Percentiles rank a stretch among this genome's conserved stretches.
These are phyloP conservation scores for Wolfiporia cocos DNA, from an alignment of 1,284 basidiomycete species.

Conservation along the genomic window DNA sequence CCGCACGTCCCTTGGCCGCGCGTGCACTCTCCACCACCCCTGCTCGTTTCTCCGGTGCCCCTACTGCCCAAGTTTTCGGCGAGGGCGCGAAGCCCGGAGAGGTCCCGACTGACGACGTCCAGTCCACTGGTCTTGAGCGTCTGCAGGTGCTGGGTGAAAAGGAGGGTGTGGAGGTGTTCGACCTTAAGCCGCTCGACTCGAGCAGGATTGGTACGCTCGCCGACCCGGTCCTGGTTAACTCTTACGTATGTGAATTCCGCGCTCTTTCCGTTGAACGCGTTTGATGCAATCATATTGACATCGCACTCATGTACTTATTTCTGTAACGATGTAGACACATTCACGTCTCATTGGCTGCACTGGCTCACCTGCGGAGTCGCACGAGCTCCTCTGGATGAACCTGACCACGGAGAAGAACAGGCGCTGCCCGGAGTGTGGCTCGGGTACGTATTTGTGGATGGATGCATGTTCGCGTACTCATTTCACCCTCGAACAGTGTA, in stretches of 20 bases:
- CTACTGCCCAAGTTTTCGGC: slow-evolving; percentile 69
- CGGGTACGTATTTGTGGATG: slow-evolving; percentile 45
- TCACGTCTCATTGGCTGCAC: slow-evolving; percentile 89
- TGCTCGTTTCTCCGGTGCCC: slow-evolving; percentile 41
- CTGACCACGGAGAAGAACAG: slow-evolving; percentile 59
- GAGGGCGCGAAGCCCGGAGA: slow-evolving; percentile 70
- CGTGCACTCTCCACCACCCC: slow-evolving; percentile 55
- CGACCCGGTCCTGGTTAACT: slow-evolving; percentile 86
- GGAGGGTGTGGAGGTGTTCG: slow-evolving; percentile 89
- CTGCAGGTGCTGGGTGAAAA: slow-evolving; percentile 88
- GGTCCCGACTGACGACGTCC: slow-evolving; percentile 81
- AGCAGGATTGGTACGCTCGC: slow-evolving; percentile 85
- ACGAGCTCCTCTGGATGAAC: slow-evolving; percentile 83
- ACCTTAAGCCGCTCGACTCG: slow-evolving; percentile 82
- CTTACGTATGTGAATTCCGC: slow-evolving; percentile 55
- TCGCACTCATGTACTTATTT: background rate
- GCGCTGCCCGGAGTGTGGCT: slow-evolving; percentile 90
- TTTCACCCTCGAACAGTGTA: slow-evolving; percentile 50
- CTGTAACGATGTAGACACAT: slow-evolving; percentile 46
- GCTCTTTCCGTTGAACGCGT: slow-evolving; percentile 9
- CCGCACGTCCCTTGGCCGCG: slow-evolving; percentile 24
- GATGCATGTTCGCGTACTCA: slow-evolving; percentile 4
- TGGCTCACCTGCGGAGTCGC: slow-evolving; percentile 87
- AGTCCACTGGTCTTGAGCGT: slow-evolving; percentile 96
- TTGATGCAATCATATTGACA: no score